A percentile compares a stretch with the other conserved stretches of the same genome.
Evolutionary conservation across 148 eudicot species (phyloP).

Genomic region (Rhododendron griersonianum): DNA sequence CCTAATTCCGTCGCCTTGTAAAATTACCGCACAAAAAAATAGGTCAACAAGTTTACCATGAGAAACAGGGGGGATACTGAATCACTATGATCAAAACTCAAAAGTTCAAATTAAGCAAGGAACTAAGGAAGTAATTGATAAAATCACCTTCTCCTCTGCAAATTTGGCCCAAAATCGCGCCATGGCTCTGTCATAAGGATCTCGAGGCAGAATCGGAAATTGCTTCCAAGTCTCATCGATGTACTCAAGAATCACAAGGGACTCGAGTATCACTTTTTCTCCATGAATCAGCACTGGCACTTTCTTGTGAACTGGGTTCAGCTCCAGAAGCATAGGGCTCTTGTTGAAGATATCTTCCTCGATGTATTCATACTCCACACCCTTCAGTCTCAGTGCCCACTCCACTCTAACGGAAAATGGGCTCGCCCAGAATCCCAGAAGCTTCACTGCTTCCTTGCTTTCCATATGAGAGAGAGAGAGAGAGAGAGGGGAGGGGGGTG

Average conservation of each 20-base stretch:
- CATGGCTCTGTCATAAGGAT: not conserved
- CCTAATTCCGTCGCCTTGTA: no score
- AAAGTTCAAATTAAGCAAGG: no score
- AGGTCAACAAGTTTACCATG: no score
- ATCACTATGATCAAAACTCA: no score
- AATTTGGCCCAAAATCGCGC: not conserved
- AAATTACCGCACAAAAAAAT: no score
- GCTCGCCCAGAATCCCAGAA: constrained; percentile 23
- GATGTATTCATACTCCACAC: not conserved
- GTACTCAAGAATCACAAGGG: not conserved
- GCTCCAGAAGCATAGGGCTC: not conserved
- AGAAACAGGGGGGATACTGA: no score
- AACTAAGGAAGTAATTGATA: no score
- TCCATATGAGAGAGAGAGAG: not conserved
- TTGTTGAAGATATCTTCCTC: not conserved
- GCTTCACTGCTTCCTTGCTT: constrained; percentile 9
- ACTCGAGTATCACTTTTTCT: not conserved
- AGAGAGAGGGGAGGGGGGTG: not conserved
- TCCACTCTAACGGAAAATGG: constrained; percentile 11
- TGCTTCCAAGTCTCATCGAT: not conserved
- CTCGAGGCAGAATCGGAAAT: not conserved
- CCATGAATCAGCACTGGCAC: not conserved
- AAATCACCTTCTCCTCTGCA: not conserved
- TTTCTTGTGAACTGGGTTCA: not conserved
- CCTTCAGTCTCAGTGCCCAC: constrained; percentile 9